Evolutionary conservation across 805 yeast genomes (phyloP).

Genomic region (Lipomyces kockii): DNA sequence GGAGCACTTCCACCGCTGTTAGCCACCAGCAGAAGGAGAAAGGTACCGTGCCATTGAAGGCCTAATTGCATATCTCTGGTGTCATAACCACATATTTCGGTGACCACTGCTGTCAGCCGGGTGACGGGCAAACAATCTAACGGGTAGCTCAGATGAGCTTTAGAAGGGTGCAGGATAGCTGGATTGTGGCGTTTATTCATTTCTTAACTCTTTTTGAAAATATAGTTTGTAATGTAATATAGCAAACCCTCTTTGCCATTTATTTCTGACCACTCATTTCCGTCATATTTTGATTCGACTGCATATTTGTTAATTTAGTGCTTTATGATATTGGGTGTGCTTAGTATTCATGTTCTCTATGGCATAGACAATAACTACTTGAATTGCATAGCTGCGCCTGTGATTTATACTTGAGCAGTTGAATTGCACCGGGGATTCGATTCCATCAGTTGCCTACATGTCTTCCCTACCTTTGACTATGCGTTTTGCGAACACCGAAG

Average conservation of each 20-base stretch:
- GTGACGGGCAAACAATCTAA: neutral
- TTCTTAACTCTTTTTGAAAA: neutral
- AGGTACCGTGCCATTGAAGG: slow-evolving; percentile 18
- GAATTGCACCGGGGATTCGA: too few relatives aligned
- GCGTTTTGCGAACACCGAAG: too few relatives aligned
- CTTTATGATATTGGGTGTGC: neutral
- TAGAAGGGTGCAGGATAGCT: neutral
- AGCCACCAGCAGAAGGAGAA: slow-evolving; percentile 27
- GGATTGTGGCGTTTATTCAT: slow-evolving; percentile 1
- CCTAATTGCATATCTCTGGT: slow-evolving; percentile 7
- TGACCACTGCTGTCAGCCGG: neutral
- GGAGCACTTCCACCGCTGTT: slow-evolving; percentile 12
- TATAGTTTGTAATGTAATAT: slow-evolving; percentile 2
- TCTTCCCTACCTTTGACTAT: too few relatives aligned
- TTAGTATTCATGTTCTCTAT: neutral
- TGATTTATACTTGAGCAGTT: neutral
- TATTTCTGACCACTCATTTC: neutral
- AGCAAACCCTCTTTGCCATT: neutral
- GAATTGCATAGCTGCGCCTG: neutral
- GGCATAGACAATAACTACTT: neutral
- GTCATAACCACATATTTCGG: neutral
- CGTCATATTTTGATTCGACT: neutral
- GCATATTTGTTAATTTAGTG: neutral
- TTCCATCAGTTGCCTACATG: too few relatives aligned
- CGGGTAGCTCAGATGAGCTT: neutral